Base-by-base conservation (phyloP, 805 yeast genomes). In the Ogataea henricii region DNA sequence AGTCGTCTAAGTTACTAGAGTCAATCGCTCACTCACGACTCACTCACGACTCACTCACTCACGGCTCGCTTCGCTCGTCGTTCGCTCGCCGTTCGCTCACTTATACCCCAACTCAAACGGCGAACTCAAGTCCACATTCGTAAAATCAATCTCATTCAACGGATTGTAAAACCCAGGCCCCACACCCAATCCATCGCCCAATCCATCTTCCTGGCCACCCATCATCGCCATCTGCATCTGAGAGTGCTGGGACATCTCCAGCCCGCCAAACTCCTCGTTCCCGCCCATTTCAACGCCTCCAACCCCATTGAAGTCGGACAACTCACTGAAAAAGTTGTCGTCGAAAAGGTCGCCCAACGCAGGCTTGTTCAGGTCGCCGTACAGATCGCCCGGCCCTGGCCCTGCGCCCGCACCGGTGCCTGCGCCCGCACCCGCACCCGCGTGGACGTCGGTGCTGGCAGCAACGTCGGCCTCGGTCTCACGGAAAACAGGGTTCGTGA, bases 101-200 rank as follows among this genome's bases (percentile, higher is more conserved):
- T 29, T 4, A 7, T 10, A n/a, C 34, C 34, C 34, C n/a, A 8
- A 13, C 12, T 56, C 65, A 30, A 60, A 54, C 45, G 58, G 61
- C 14, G 63, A 51, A 34, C 55, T 61, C 26, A 67, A 43, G 53
- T 68, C 72, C 32, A 64, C 73, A 48, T 68, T 67, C 6, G 73
- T 68, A 48, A 68, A 68, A 52, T 68, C 73, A 40, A 68, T 67
- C 54, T 68, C 73, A 42, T 67, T 66, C 17, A 66, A 49, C 7
- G 70, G 64, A 42, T 66, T 66, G 50, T 62, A 66, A 40, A 53
- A 53, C 17, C 36, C 18, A 6, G 51, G 51, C 6, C 51, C 56
- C 37, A 44, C 33, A 14, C 45, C 46, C 21, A 20, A 32, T 14
- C 29, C 32, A 16, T 5, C 46, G 39, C 46, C 55, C 22, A 49